These are phyloP conservation scores for Hortaea werneckii DNA, from an alignment of 2,329 filamentous ascomycete species.

Conservation along the genomic window DNA sequence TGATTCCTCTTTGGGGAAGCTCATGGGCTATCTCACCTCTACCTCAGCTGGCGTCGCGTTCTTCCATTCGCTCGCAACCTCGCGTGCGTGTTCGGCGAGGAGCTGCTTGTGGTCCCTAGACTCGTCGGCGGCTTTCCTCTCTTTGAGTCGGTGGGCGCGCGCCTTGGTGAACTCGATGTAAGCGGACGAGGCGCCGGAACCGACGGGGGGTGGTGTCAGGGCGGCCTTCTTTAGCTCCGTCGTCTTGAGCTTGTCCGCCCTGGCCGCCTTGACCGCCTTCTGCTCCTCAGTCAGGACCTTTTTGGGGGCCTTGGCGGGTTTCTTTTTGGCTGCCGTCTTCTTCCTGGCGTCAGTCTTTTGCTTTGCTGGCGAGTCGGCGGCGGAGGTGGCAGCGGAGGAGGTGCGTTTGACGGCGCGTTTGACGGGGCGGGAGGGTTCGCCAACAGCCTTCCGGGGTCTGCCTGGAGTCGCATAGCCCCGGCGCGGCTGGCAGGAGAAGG, in stretches of 20 bases:
- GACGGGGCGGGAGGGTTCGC: constrained; percentile 21
- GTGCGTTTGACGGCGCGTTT: constrained; percentile 21
- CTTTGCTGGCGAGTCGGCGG: constrained; percentile 12
- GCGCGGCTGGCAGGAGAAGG: constrained; percentile 7
- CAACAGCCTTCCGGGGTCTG: constrained; percentile 22
- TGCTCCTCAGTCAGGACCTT: constrained; percentile 12
- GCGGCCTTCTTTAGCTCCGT: constrained; percentile 28
- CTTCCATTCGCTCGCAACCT: constrained; percentile 37
- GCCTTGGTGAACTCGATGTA: background rate
- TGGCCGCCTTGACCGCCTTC: constrained; percentile 8
- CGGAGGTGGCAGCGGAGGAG: constrained; percentile 10
- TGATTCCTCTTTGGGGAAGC: background rate
- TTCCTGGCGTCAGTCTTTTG: constrained; percentile 14
- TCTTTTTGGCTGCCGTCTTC: constrained; percentile 15
- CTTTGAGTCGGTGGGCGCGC: background rate
- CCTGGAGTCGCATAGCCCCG: constrained; percentile 21
- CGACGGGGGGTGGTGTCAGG: constrained; percentile 24
- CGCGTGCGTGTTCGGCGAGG: background rate
- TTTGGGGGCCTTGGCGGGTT: constrained; percentile 2
- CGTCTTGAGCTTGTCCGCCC: constrained; percentile 7
- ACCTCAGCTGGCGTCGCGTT: constrained; percentile 33
- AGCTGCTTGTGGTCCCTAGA: background rate
- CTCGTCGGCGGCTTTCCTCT: constrained; percentile 2
- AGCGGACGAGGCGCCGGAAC: background rate
- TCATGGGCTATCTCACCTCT: constrained; percentile 29